phyloP scores from a whole-genome alignment of 2,329 filamentous ascomycete genomes.

The Cercospora janseana region DNA sequence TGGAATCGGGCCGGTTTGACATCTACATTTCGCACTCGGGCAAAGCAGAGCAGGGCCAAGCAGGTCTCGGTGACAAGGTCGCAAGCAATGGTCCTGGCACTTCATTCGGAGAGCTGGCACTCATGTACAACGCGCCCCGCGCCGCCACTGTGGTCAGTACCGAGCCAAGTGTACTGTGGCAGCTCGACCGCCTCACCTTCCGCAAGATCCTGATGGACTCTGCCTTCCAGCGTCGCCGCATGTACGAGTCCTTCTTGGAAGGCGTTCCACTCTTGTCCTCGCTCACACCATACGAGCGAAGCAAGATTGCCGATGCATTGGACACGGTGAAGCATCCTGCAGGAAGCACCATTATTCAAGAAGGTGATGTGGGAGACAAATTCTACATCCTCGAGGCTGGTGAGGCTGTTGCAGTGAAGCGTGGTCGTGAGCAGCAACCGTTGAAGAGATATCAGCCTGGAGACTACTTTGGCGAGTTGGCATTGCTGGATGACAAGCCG shows the following conservation, averaged over 20 bases:
- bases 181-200: constrained; percentile 92
- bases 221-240: constrained; percentile 88
- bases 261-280: constrained; percentile 82
- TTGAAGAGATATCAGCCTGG: constrained; percentile 85
- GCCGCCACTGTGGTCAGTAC: constrained; percentile 89
- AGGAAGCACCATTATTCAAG: constrained; percentile 79
- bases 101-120: constrained; percentile 91
- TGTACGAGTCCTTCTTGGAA: constrained; percentile 96
- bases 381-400: constrained; percentile 91
- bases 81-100: constrained; percentile 80
- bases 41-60: constrained; percentile 71
- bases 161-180: constrained; percentile 84
- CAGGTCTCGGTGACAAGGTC: constrained; percentile 81
- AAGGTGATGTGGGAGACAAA: constrained; percentile 86
- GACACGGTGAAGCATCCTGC: constrained; percentile 83
- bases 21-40: constrained; percentile 83
- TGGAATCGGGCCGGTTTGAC: constrained; percentile 86
- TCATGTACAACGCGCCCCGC: constrained; percentile 98
- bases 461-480: constrained; percentile 95
- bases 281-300: constrained; percentile 87
- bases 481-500: constrained; percentile 87
- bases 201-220: constrained; percentile 97
- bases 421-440: constrained; percentile 62
- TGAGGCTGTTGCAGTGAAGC: constrained; percentile 81
- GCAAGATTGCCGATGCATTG: constrained; percentile 94